Conservation (phyloP, 2,329 filamentous ascomycete species). For the Hymenotorrendiella dingleyae region DNA sequence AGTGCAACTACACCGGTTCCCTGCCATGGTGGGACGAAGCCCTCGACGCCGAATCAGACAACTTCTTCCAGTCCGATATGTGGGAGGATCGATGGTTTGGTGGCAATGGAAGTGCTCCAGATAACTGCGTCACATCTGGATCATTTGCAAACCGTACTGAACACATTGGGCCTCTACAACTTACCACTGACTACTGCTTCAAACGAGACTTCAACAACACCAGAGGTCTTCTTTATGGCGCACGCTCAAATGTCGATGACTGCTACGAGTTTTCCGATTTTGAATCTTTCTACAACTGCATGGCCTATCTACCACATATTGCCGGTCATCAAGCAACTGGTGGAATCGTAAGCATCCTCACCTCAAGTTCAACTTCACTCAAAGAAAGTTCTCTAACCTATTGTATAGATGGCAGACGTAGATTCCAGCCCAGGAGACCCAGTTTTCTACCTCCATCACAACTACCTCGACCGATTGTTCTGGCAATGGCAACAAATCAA, state of each 20-base stretch:
- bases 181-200: constrained; percentile 11
- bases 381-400: background rate
- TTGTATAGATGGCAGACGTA: constrained; percentile 7
- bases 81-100: constrained; percentile 10
- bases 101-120: constrained; percentile 5
- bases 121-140: constrained; percentile 4
- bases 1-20: constrained; percentile 32
- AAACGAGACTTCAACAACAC: constrained; percentile 5
- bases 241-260: constrained; percentile 1
- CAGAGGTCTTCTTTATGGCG: constrained; percentile 5
- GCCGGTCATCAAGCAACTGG: constrained; percentile 7
- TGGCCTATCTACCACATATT: constrained; percentile 7
- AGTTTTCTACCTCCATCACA: constrained; percentile 24
- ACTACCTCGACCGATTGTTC: constrained; percentile 21
- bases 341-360: constrained; percentile 1
- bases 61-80: constrained; percentile 14
- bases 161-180: constrained; percentile 8
- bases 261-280: constrained; percentile 7
- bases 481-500: constrained; percentile 22
- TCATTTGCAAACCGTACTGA: constrained; percentile 12
- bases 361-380: background rate
- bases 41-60: constrained; percentile 9
- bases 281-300: constrained; percentile 5
- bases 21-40: constrained; percentile 13
- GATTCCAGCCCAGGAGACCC: constrained; percentile 17